Evolutionary conservation across 257 asterid species (phyloP).

Genomic region (Solanum microdontum): DNA sequence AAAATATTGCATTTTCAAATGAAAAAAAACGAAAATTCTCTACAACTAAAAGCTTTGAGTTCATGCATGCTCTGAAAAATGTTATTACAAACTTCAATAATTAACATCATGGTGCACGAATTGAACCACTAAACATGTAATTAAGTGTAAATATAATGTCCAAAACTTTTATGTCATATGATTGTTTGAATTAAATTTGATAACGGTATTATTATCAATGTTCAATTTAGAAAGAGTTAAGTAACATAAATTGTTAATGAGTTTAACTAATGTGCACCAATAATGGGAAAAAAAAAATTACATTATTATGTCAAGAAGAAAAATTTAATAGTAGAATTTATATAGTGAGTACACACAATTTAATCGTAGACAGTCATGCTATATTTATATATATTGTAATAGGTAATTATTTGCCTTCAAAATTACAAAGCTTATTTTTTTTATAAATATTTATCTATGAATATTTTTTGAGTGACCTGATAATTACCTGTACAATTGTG

Average conservation of each 20-base stretch:
- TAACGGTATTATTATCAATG: background rate
- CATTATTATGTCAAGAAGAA: background rate
- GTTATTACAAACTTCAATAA: background rate
- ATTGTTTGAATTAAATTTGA: background rate
- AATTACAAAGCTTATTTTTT: too few relatives aligned
- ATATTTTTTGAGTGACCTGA: too few relatives aligned
- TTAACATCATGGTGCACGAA: background rate
- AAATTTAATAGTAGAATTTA: background rate
- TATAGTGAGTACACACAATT: background rate
- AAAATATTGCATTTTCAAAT: background rate
- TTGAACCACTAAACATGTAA: background rate
- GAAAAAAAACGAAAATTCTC: background rate
- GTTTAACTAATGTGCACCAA: background rate
- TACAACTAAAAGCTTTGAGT: background rate
- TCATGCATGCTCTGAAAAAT: background rate
- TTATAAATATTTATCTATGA: too few relatives aligned
- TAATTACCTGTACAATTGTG: conserved; percentile 56
- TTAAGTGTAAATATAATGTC: background rate
- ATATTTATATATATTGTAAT: background rate
- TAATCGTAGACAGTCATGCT: background rate
- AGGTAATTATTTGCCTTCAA: background rate
- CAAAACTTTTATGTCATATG: background rate
- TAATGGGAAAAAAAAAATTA: too few relatives aligned
- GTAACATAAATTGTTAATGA: background rate
- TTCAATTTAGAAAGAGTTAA: background rate